A percentile compares a stretch with the other conserved stretches of the same genome.
Evolutionary conservation across 441 rosid species (phyloP).

Genomic region (Croton setiger): DNA sequence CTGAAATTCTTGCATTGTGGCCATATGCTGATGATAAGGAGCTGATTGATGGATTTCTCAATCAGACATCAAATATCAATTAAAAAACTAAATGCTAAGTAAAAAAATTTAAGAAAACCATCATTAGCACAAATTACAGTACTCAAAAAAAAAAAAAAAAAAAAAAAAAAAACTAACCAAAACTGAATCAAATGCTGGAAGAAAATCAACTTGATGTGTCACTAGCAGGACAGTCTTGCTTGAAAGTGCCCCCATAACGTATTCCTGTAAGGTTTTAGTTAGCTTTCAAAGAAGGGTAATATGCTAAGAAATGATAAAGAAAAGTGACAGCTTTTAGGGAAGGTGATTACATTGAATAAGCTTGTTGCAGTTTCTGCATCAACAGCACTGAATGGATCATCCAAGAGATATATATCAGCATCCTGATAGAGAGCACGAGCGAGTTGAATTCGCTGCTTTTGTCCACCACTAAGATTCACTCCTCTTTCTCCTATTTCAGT

Average conservation of each 20-base stretch:
- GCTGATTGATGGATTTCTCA: too few relatives aligned
- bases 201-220: conserved; percentile 63
- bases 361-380: conserved; percentile 96
- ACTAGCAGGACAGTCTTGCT: too few relatives aligned
- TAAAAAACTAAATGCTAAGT: neutral
- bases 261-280: conserved; percentile 53
- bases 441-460: conserved; percentile 94
- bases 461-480: conserved; percentile 96
- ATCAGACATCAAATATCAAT: too few relatives aligned
- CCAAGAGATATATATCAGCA: conserved; percentile 89
- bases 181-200: conserved; percentile 39
- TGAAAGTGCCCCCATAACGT: too few relatives aligned
- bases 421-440: conserved; percentile 96
- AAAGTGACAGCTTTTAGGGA: conserved; percentile 1
- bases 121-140: neutral
- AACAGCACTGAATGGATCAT: conserved; percentile 98
- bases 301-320: neutral
- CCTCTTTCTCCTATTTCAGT: conserved; percentile 99
- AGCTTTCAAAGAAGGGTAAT: conserved; percentile 17
- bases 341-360: conserved; percentile 65
- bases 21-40: too few relatives aligned
- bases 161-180: too few relatives aligned
- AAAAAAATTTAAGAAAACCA: neutral
- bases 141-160: too few relatives aligned
- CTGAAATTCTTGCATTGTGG: too few relatives aligned